A percentile compares a stretch with the other conserved stretches of the same genome.
phyloP scores from a whole-genome alignment of 2,329 filamentous ascomycete genomes.

The Claviceps purpurea region DNA sequence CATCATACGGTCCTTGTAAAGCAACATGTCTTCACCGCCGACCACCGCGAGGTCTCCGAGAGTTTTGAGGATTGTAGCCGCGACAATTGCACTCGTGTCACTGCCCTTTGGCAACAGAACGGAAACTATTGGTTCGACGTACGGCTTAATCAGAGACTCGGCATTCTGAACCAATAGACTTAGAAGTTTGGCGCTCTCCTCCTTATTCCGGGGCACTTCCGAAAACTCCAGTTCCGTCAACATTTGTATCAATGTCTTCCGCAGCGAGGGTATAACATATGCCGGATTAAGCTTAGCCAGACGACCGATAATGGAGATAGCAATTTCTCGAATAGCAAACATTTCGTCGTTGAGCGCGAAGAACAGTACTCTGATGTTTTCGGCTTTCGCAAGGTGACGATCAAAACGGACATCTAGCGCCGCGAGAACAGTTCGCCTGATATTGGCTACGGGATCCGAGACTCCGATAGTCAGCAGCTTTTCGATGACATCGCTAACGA shows the following conservation, averaged over 20 bases:
- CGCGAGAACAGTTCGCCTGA: conserved; percentile 74
- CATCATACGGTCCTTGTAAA: conserved; percentile 87
- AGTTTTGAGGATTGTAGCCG: conserved; percentile 86
- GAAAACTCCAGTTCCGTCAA: conserved; percentile 94
- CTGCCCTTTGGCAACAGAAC: conserved; percentile 87
- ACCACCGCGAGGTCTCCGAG: conserved; percentile 91
- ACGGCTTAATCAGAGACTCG: conserved; percentile 84
- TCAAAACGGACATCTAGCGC: conserved; percentile 92
- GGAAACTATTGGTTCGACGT: conserved; percentile 91
- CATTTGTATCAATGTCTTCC: conserved; percentile 91
- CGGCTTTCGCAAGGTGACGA: conserved; percentile 88
- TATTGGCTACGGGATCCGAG: conserved; percentile 79
- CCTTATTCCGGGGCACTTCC: conserved; percentile 84
- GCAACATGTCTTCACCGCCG: conserved; percentile 84
- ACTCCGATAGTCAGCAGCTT: conserved; percentile 91
- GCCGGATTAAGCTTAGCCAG: conserved; percentile 85
- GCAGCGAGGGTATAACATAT: conserved; percentile 89
- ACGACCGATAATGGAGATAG: conserved; percentile 91
- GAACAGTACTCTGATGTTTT: conserved; percentile 92
- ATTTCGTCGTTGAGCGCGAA: conserved; percentile 91
- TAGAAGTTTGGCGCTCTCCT: conserved; percentile 87
- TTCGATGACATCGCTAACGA: conserved; percentile 95
- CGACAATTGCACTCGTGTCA: conserved; percentile 75
- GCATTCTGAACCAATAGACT: conserved; percentile 89
- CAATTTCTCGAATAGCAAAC: conserved; percentile 83